Evolutionary conservation across 345 rosid genomes (phyloP).

Genomic region (Gossypium arboreum): DNA sequence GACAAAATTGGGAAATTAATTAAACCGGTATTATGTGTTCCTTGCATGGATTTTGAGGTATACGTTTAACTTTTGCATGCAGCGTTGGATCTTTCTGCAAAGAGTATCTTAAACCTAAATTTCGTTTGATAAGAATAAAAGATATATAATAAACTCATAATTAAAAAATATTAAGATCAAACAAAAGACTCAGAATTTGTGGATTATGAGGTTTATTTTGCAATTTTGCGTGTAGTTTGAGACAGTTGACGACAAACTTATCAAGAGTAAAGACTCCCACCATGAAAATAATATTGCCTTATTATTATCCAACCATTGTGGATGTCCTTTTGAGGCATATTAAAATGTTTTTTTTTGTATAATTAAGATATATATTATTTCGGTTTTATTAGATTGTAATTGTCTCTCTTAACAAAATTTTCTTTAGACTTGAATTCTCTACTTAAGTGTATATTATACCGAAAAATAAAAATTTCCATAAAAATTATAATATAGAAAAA

Average conservation of each 20-base stretch:
- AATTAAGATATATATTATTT: background rate
- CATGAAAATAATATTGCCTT: constrained; percentile 5
- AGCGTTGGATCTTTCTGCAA: background rate
- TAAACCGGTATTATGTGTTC: background rate
- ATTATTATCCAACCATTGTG: background rate
- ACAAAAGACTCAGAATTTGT: constrained; percentile 23
- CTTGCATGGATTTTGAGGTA: background rate
- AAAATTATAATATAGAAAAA: background rate
- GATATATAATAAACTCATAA: background rate
- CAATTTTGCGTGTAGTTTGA: constrained; percentile 3
- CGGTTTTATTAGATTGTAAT: no score
- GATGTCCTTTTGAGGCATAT: background rate
- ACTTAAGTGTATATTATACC: no score
- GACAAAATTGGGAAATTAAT: background rate
- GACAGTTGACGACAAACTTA: constrained; percentile 5
- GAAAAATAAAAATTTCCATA: no score
- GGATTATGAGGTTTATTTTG: constrained; percentile 22
- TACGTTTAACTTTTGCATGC: background rate
- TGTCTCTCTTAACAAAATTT: background rate
- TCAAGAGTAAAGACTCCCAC: background rate
- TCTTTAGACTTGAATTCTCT: no score
- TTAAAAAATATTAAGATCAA: background rate
- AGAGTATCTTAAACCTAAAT: background rate
- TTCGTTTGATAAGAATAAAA: no score
- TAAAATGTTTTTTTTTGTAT: background rate